Evolutionary conservation across 2,329 filamentous ascomycete genomes (phyloP), one percentile per base, ranked within the genome.

Genomic region (Ramularia collo-cygni): DNA sequence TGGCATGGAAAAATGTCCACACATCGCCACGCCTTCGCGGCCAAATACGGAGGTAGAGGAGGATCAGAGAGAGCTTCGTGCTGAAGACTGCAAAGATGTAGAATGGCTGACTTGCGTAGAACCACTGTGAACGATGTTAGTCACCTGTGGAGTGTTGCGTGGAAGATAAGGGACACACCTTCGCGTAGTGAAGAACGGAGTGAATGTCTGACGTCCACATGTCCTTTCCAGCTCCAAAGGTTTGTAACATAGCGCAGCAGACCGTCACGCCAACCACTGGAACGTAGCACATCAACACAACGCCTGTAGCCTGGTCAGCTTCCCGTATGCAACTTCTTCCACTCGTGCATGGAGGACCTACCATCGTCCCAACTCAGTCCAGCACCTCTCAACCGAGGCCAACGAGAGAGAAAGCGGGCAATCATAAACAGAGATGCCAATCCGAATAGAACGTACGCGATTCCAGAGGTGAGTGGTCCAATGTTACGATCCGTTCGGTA

Each of bases 31-130:
- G 17, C 16, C 13, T 16, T 4, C 16, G 31, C 16, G 29, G 26
- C 41, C 41, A 44, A 18, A 38, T 36, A 10, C 41, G 41, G 7
- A 44, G 18, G 28, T 44, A 44, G 13, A 44, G 32, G 16, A 37
- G 14, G 8, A 44, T 31, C 24, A 44, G 28, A 4, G 37, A 35
- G 32, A 44, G 29, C 28, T 44, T 44, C 13, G 32, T 36, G 17
- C 33, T 10, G 12, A 40, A 36, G 10, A 44, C 37, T 7, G 35
- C 32, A n/a, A 26, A 21, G 16, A 28, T 27, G 28, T 44, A 44
- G 9, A 44, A 15, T 15, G 37, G 31, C 19, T 44, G 18, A 28
- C 32, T 33, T 10, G 32, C 28, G 32, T 44, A 44, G 21, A 44
- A 44, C 26, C 30, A 19, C 38, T 41, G 13, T 14, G 13, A 14